Evolutionary conservation across 2,329 filamentous ascomycete species (phyloP).

Genomic region (Cladophialophora carrionii): DNA sequence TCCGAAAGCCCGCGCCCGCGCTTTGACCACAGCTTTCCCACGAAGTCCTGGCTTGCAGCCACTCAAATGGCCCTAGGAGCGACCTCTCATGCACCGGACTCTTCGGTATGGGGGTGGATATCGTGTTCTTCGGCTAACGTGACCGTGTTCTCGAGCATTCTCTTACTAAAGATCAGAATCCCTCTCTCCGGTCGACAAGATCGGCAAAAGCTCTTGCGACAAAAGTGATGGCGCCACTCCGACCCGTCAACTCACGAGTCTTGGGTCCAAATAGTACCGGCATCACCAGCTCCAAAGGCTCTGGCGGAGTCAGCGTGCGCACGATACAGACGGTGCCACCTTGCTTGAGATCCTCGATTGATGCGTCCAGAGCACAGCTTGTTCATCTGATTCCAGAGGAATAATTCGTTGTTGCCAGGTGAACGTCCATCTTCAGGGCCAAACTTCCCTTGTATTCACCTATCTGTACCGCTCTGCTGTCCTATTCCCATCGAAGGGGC

Average conservation of each 20-base stretch:
- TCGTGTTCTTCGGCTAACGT: constrained; percentile 15
- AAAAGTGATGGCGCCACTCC: not conserved
- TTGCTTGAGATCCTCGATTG: constrained; percentile 9
- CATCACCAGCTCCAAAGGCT: constrained; percentile 13
- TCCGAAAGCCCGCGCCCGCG: not conserved
- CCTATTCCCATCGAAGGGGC: no score
- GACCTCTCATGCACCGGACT: constrained; percentile 8
- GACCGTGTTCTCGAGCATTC: constrained; percentile 16
- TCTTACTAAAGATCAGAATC: constrained; percentile 12
- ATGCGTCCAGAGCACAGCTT: constrained; percentile 42
- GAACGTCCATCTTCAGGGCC: constrained; percentile 35
- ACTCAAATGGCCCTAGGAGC: constrained; percentile 11
- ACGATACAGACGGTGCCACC: constrained; percentile 11
- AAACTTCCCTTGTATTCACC: no score
- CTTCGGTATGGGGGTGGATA: constrained; percentile 10
- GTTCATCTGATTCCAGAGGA: constrained; percentile 38
- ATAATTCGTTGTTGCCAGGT: constrained; percentile 53
- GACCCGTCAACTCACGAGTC: not conserved
- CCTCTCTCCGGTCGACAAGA: constrained; percentile 6
- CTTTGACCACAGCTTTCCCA: constrained; percentile 11
- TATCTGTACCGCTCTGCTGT: no score
- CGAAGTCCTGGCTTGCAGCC: constrained; percentile 2
- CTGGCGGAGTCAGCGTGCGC: constrained; percentile 17
- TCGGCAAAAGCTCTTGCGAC: not conserved
- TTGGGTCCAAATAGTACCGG: constrained; percentile 4